phyloP scores from a whole-genome alignment of 345 rosid species.

The Corchorus olitorius region DNA sequence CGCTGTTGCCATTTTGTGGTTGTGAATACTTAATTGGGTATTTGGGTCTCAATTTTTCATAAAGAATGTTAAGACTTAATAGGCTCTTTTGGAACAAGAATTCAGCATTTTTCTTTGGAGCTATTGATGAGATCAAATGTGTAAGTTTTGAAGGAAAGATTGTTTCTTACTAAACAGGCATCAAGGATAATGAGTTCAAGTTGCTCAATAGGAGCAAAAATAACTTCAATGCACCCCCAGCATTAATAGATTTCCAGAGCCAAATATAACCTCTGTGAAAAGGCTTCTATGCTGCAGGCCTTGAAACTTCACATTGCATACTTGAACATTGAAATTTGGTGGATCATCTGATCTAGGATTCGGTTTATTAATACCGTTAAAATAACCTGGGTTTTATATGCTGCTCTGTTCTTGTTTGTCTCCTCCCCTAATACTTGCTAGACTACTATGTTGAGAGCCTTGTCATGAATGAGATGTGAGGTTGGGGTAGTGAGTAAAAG shows the following conservation, averaged over 20 bases:
- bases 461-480: background rate
- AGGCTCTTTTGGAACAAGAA: too few species aligned
- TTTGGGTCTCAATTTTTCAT: too few species aligned
- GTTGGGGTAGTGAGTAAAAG: background rate
- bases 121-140: background rate
- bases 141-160: background rate
- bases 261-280: background rate
- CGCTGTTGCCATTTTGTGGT: too few species aligned
- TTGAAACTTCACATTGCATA: conserved; percentile 1
- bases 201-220: too few species aligned
- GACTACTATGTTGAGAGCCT: background rate
- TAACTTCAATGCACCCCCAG: background rate
- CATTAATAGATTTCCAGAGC: background rate
- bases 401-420: background rate
- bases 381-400: background rate
- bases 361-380: background rate
- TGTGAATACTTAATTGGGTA: too few species aligned
- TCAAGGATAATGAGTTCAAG: background rate
- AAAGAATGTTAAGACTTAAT: too few species aligned
- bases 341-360: background rate
- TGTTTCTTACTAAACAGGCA: background rate
- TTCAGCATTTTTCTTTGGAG: too few species aligned
- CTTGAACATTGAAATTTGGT: background rate
- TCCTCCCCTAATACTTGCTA: background rate
- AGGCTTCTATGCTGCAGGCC: background rate